A percentile compares a stretch with the other conserved stretches of the same genome.
Evolutionary conservation across 192 early-diverging fungal species (phyloP).

Genomic region (Backusella tuberculispora): DNA sequence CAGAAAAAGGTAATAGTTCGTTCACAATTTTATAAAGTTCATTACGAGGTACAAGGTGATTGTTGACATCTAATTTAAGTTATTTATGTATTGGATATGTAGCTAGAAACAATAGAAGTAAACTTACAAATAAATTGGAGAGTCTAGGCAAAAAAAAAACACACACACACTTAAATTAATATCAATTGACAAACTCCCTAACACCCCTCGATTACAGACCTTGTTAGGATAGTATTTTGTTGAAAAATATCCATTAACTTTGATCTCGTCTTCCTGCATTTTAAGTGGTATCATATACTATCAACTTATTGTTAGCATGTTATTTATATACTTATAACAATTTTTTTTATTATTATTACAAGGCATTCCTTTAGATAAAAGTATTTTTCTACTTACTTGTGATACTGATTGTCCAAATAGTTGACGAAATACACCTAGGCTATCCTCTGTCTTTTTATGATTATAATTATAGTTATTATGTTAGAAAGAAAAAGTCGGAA

Average conservation of each 20-base stretch:
- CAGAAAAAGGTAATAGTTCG: constrained; percentile 37
- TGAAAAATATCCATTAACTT: constrained; percentile 48
- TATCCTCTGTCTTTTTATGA: constrained; percentile 34
- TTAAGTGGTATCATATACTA: constrained; percentile 24
- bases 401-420: constrained; percentile 55
- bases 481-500: constrained; percentile 32
- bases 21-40: constrained; percentile 48
- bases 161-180: background rate
- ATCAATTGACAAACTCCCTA: background rate
- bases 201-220: constrained; percentile 29
- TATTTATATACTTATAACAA: background rate
- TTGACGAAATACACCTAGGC: constrained; percentile 44
- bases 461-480: constrained; percentile 36
- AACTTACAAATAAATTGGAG: constrained; percentile 61
- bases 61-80: constrained; percentile 51
- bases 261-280: constrained; percentile 23
- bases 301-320: background rate
- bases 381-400: constrained; percentile 30
- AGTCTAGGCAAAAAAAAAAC: constrained; percentile 30
- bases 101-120: background rate
- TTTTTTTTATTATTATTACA: background rate
- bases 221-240: constrained; percentile 39
- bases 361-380: background rate
- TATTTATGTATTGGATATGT: background rate
- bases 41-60: constrained; percentile 44